Evolutionary conservation across 306 rosid species (phyloP).

Genomic region (Vachellia pachyceras): DNA sequence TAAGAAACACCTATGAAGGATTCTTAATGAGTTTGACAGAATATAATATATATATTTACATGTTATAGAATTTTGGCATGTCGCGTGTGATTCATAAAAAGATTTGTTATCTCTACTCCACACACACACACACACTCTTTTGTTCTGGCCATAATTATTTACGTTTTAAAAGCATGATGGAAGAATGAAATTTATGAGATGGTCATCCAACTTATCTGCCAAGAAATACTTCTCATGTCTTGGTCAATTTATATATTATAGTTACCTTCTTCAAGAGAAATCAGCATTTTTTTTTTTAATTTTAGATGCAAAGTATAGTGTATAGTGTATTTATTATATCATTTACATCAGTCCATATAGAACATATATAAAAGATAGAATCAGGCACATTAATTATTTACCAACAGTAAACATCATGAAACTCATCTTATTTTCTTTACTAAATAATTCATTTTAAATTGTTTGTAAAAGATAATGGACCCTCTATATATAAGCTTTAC

Average conservation of each 20-base stretch:
- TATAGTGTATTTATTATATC: neutral
- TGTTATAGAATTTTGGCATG: slow-evolving; percentile 7
- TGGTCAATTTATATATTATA: slow-evolving; percentile 54
- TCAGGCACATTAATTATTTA: neutral
- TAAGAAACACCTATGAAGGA: slow-evolving; percentile 7
- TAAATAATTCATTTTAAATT: neutral
- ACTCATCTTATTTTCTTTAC: neutral
- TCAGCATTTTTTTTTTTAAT: neutral
- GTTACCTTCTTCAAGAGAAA: slow-evolving; percentile 36
- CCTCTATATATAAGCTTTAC: neutral
- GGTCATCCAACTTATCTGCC: neutral
- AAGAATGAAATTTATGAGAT: slow-evolving; percentile 50
- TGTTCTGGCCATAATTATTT: neutral
- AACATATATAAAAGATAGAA: neutral
- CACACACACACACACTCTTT: neutral
- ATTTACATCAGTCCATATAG: neutral
- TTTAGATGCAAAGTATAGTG: neutral
- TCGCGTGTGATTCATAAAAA: slow-evolving; percentile 32
- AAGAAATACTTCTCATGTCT: neutral
- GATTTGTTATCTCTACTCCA: slow-evolving; percentile 3
- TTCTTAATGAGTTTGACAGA: neutral
- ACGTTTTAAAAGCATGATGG: slow-evolving; percentile 37
- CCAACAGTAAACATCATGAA: neutral
- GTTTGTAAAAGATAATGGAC: neutral
- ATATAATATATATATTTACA: no score